Evolutionary conservation across 306 rosid species (phyloP), one percentile per base, ranked within the genome.

Genomic region (Fagus sylvatica): DNA sequence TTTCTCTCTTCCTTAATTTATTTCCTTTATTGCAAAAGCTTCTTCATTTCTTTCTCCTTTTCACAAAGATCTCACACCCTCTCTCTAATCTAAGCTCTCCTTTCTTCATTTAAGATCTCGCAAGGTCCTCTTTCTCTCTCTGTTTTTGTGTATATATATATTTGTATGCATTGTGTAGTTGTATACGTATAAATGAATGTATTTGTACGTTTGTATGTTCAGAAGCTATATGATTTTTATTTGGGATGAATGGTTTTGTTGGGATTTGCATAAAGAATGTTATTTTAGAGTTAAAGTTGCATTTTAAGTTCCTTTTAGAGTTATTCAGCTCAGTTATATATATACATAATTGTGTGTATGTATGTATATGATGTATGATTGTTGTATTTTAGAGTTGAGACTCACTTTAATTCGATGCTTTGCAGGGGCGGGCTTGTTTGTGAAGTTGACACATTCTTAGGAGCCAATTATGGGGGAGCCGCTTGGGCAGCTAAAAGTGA

Each of bases 401-500:
- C 33, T 69, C 22, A 8, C 60, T 64, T 70, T 11, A 46, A 37
- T 48, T 46, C 37, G 10, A 28, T 81, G 57, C 59, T 84, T 59
- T 41, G 43, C 69, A 77, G 56, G 32, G 69, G 62, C 8, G 39
- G 57, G 42, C 13, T 71, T 75, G 71, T 75, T 60, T 54, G 34
- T 75, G 48, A 17, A 9, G 55, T 72, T 64, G 60, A 56, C 61
- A 22, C 73, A n/a, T 64, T 46, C 19, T 42, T 13, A 78, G 81
- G 75, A 79, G 74, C 51, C 4, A 78, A 81, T 76, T 76, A 89
- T 91, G 98, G 87, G 87, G 34, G 97, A 90, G 82, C 83, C 79
- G 42, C 40, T 86, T 78, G 99, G 98, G 49, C 55, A 75, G 69
- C 89, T 95, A 10, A 95, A 95, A 82, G 93, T 95, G 43, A 82